Percentiles rank a stretch among this genome's conserved stretches.
Conservation (phyloP, 1,284 basidiomycete species). For the Pseudomicrostroma phylloplanum region DNA sequence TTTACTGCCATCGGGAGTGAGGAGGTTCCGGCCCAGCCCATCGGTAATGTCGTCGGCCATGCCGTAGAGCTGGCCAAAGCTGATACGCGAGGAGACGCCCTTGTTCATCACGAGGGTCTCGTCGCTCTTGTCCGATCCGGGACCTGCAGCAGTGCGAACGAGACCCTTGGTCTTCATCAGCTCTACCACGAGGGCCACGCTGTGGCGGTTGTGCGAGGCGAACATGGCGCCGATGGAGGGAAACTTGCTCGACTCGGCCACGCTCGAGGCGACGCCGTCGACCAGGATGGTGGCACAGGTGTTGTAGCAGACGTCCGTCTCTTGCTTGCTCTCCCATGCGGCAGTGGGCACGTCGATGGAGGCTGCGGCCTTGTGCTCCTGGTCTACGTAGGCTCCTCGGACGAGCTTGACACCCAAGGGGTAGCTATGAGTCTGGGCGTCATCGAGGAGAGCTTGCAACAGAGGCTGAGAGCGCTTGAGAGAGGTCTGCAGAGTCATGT, state of each 20-base stretch:
- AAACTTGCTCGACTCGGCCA: conserved; percentile 17
- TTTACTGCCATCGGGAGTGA: conserved; percentile 60
- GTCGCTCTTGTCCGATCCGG: conserved; percentile 4
- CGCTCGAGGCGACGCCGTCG: conserved; percentile 55
- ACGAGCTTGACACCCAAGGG: conserved; percentile 88
- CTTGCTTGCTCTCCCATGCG: conserved; percentile 55
- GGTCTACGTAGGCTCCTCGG: conserved; percentile 81
- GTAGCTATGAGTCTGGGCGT: conserved; percentile 67
- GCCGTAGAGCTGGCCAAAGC: conserved; percentile 80
- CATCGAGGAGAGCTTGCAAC: conserved; percentile 63
- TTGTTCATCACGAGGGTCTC: conserved; percentile 4
- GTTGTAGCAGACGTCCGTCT: conserved; percentile 77
- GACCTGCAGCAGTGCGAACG: conserved; percentile 48
- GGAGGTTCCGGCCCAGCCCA: conserved; percentile 60
- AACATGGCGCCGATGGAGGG: conserved; percentile 66
- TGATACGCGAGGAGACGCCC: conserved; percentile 62
- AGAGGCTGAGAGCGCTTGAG: conserved; percentile 62
- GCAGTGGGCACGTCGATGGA: conserved; percentile 46
- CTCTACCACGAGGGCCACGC: conserved; percentile 61
- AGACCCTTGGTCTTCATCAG: conserved; percentile 61
- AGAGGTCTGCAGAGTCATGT: conserved; percentile 43
- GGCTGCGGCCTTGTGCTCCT: conserved; percentile 57
- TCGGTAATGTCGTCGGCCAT: conserved; percentile 67
- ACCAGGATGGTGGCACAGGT: conserved; percentile 63
- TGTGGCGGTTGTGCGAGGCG: conserved; percentile 76